Evolutionary conservation across 176 grass and related monocot genomes (phyloP), one percentile per base, ranked within the genome.

Genomic region (Poa pratensis): DNA sequence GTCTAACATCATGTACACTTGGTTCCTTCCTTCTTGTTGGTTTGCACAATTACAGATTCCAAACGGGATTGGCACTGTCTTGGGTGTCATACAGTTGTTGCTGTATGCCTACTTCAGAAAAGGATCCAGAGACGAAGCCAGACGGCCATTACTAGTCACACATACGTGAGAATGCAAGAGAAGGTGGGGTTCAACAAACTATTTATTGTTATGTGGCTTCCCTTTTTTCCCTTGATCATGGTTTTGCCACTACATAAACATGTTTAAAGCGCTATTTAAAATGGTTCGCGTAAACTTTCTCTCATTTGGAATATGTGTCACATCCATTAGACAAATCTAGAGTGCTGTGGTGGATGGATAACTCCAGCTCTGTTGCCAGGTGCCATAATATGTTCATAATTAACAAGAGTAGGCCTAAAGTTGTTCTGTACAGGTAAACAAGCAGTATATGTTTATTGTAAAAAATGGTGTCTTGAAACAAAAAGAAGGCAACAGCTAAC

Each of bases 21-120:
- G 46, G 8, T 28, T 69, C 51, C 53, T 52, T 89, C 30, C 8
- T 58, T 86, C 78, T 60, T 80, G 15, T 77, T 75, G 79, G 7
- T 69, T 48, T 79, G 45, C 58, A 16, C 23, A 45, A 88, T 92
- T 88, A 73, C 78, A 99, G 93, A 61, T 96, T 73, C 96, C 96
- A 9, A 99, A 99, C 48, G 93, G 96, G 46, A 96, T 99, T 72
- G 96, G 96, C 37, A 87, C 96, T 1, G 12, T 96, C 67, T 60
- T 99, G 24, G 96, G 96, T 13, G 69, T 86, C 17, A 32, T 91
- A 59, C 96, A 99, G 61, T 82, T 99, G 85, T 10, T 91, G 69
- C 64, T 99, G 39, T 96, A 94, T 79, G 94, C 93, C 46, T 92
- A 99, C 71, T 96, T 88, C 78, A 92, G 86, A 53, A 92, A 81